These are phyloP conservation scores for Vitis amurensis DNA, from an alignment of 164 flowering plant genomes.

Conservation along the genomic window DNA sequence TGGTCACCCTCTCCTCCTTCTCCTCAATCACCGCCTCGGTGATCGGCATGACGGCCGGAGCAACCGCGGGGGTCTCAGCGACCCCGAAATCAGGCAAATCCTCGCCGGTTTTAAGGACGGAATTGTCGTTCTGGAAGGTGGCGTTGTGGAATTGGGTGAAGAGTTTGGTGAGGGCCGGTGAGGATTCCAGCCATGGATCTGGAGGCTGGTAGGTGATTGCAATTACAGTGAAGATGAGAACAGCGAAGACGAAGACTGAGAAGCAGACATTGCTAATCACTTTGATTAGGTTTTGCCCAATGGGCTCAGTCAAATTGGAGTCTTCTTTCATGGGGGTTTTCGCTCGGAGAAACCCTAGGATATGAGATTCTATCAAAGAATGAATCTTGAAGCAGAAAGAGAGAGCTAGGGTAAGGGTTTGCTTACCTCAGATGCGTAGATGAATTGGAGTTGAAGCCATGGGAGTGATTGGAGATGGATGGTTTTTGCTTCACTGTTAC, in stretches of 20 bases:
- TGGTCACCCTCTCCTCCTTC: conserved; percentile 35
- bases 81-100: conserved; percentile 40
- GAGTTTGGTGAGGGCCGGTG: conserved; percentile 68
- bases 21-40: conserved; percentile 50
- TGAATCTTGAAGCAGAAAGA: not conserved
- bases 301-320: conserved; percentile 48
- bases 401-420: not conserved
- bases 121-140: conserved; percentile 68
- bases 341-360: too few species aligned
- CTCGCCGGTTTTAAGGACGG: conserved; percentile 80
- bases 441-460: too few species aligned
- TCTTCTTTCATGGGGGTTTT: conserved; percentile 51
- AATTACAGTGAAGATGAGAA: conserved; percentile 74
- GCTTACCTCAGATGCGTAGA: not conserved
- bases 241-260: conserved; percentile 80
- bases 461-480: too few species aligned
- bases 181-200: conserved; percentile 93
- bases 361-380: too few species aligned
- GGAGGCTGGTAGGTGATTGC: conserved; percentile 97
- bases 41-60: conserved; percentile 13
- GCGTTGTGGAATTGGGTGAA: conserved; percentile 72
- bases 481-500: too few species aligned
- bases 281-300: conserved; percentile 79
- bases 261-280: conserved; percentile 83
- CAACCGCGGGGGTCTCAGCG: conserved; percentile 22